Evolutionary conservation across 805 yeast genomes (phyloP), one percentile per base, ranked within the genome.

Genomic region (Phaffomyces thermotolerans): DNA sequence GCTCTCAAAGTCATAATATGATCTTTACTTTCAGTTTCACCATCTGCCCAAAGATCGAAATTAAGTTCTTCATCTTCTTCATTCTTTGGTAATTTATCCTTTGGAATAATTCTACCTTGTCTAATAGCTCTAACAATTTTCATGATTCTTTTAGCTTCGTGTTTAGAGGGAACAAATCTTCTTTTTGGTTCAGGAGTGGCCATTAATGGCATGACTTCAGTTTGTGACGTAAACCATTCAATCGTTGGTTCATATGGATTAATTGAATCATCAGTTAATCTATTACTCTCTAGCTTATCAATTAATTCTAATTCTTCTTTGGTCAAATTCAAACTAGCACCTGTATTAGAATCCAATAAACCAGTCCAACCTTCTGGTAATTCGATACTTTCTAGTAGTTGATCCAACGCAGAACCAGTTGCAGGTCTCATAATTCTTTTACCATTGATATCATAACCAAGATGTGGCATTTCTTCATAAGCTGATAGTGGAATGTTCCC

Each of bases 321-420:
- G 8, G 88, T 78, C 51, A 93, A 71, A 53, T 93, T 89, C 68
- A 93, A 74, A 42, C 86, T 73, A 9, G 79, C 64, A 48, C 99
- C 99, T 7, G 98, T 88, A 57, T 81, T 75, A 57, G 86, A 84
- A 64, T 93, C 98, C 48, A 91, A 68, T 48, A 93, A 72, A 38
- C 99, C 99, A 14, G 99, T 93, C 98, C 98, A 93, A 23, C 99
- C 99, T 65, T 87, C 95, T 13, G 99, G 99, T 50, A 93, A 71
- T 49, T 93, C 99, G 48, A 93, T 93, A 27, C 81, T 72, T 58
- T 91, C 99, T 51, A 93, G 69, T 49, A 93, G 73, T 57, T 83
- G 84, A 58, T 93, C 98, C 52, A 93, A 73, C 2, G 98, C 99
- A 45, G 95, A 80, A 13, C 97, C 96, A 57, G 87, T 84, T 9